Evolutionary conservation across 768 basidiomycete genomes (phyloP).

Genomic region (Neoboletus magnificus): DNA sequence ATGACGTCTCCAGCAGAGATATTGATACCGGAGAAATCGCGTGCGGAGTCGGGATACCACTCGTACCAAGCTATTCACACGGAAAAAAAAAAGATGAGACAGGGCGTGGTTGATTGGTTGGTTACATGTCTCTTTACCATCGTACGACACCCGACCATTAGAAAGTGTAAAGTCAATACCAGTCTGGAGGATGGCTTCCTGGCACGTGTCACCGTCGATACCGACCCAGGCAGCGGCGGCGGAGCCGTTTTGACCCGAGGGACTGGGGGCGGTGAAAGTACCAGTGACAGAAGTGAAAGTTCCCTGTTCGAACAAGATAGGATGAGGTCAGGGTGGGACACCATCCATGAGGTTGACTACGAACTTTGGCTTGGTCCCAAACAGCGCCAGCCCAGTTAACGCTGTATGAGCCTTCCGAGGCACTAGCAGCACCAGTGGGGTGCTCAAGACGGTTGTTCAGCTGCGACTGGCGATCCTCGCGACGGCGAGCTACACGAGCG

Average conservation of each 20-base stretch:
- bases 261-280: neutral
- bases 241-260: neutral
- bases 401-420: neutral
- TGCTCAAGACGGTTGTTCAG: neutral
- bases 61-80: constrained; percentile 7
- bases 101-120: too few species aligned
- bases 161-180: constrained; percentile 1
- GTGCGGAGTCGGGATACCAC: neutral
- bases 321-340: neutral
- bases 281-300: neutral
- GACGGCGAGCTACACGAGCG: neutral
- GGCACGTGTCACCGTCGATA: constrained; percentile 6
- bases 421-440: neutral
- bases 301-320: neutral
- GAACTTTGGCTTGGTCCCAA: neutral
- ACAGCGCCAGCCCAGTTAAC: neutral
- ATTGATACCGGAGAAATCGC: neutral
- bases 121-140: neutral
- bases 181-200: neutral
- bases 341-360: neutral
- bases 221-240: neutral
- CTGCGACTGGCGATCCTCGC: neutral
- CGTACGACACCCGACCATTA: neutral
- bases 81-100: neutral
- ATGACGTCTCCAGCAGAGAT: constrained; percentile 4